Evolutionary conservation across 352 stramenopile genomes (phyloP).

Genomic region (Pythium folliculosum): DNA sequence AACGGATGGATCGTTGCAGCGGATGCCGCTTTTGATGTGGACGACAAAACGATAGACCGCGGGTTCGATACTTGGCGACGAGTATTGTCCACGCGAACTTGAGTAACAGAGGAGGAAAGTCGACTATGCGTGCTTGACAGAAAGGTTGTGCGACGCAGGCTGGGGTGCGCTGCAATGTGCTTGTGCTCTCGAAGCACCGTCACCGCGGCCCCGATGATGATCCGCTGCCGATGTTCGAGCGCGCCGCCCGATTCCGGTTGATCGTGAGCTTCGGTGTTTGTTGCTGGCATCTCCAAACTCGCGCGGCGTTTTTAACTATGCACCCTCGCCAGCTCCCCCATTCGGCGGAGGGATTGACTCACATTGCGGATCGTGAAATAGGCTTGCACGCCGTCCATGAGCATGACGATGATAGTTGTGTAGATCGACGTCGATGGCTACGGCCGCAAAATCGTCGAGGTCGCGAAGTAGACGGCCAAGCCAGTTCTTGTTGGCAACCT

Average conservation of each 20-base stretch:
- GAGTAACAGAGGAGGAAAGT: too few relatives aligned
- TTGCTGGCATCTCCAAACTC: not conserved
- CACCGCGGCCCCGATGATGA: not conserved
- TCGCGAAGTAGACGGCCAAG: slow-evolving; percentile 25
- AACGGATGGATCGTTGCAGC: not conserved
- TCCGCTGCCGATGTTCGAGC: not conserved
- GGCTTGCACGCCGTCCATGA: slow-evolving; percentile 4
- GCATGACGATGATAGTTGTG: slow-evolving; percentile 6
- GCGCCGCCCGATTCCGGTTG: too few relatives aligned
- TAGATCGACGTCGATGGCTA: not conserved
- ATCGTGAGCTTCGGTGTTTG: too few relatives aligned
- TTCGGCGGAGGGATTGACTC: not conserved
- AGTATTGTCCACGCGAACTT: not conserved
- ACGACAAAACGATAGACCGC: not conserved
- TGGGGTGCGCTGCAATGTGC: too few relatives aligned
- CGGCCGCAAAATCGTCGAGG: slow-evolving; percentile 32
- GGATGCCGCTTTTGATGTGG: not conserved
- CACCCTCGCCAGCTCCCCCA: not conserved
- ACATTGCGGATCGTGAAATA: slow-evolving; percentile 9
- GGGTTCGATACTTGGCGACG: not conserved
- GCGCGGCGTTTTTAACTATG: not conserved
- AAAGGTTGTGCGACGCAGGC: too few relatives aligned
- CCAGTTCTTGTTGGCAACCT: slow-evolving; percentile 43
- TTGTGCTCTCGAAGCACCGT: not conserved
- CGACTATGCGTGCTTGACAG: too few relatives aligned